These are phyloP conservation scores for Ceratobasidium theobromae DNA, from an alignment of 1,284 basidiomycete species.

Conservation along the genomic window DNA sequence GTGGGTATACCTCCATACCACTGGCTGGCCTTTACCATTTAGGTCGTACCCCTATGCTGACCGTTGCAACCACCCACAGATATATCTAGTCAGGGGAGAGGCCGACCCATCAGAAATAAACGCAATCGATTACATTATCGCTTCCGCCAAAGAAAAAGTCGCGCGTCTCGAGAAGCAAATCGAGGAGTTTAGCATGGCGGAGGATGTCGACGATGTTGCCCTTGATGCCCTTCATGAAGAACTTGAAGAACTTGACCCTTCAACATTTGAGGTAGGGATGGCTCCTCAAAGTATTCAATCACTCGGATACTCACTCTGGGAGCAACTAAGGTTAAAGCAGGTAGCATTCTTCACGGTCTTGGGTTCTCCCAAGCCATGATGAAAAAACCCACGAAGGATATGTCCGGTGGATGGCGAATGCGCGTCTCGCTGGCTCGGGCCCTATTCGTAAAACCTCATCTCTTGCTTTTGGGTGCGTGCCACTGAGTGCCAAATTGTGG, in stretches of 20 bases:
- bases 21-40: conserved; percentile 2
- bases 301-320: not conserved
- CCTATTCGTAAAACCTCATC: conserved; percentile 94
- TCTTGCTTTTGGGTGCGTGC: conserved; percentile 78
- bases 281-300: not conserved
- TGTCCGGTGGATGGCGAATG: conserved; percentile 55
- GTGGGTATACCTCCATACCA: too few species aligned
- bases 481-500: not conserved
- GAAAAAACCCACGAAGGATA: conserved; percentile 95
- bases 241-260: conserved; percentile 95
- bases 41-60: conserved; percentile 5
- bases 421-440: conserved; percentile 94
- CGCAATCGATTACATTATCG: conserved; percentile 94
- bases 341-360: conserved; percentile 94
- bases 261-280: conserved; percentile 71
- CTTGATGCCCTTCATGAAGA: conserved; percentile 93
- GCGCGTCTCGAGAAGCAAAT: conserved; percentile 94
- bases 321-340: conserved; percentile 74
- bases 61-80: conserved; percentile 45
- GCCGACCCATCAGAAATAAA: conserved; percentile 96
- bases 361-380: conserved; percentile 93
- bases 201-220: conserved; percentile 84
- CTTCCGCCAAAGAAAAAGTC: conserved; percentile 91
- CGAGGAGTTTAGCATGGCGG: conserved; percentile 89
- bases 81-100: conserved; percentile 95